phyloP scores from a whole-genome alignment of 371 early-diverging fungal species.

The Synchytrium microbalum region DNA sequence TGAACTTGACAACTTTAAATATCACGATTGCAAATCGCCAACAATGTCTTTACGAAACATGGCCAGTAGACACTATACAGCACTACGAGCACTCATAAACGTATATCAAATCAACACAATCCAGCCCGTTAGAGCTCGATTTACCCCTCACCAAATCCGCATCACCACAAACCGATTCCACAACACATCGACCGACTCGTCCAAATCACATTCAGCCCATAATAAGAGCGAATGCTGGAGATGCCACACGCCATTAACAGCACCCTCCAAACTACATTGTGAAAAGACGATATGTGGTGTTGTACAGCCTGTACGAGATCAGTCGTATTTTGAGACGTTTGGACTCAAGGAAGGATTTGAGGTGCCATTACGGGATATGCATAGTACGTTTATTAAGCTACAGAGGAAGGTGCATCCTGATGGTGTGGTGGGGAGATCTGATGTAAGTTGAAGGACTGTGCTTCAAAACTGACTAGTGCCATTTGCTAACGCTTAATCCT shows the following conservation, averaged over 20 bases:
- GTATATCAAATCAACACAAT: neutral
- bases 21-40: too few relatives aligned
- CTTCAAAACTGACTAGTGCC: neutral
- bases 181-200: too few relatives aligned
- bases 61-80: too few relatives aligned
- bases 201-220: too few relatives aligned
- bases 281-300: slow-evolving; percentile 37
- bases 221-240: neutral
- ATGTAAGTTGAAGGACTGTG: slow-evolving; percentile 33
- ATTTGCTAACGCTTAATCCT: too few relatives aligned
- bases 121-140: neutral
- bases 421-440: slow-evolving; percentile 58
- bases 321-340: slow-evolving; percentile 61
- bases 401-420: slow-evolving; percentile 88
- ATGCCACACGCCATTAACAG: neutral
- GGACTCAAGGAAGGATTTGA: slow-evolving; percentile 46
- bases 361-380: slow-evolving; percentile 54
- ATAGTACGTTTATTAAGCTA: slow-evolving; percentile 56
- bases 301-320: slow-evolving; percentile 57
- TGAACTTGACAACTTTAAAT: too few relatives aligned
- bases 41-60: too few relatives aligned
- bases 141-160: neutral
- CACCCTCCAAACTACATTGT: neutral
- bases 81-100: neutral
- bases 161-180: neutral